These are phyloP conservation scores for Boletus vermiculosoides DNA, from an alignment of 768 basidiomycete genomes.

Conservation along the genomic window DNA sequence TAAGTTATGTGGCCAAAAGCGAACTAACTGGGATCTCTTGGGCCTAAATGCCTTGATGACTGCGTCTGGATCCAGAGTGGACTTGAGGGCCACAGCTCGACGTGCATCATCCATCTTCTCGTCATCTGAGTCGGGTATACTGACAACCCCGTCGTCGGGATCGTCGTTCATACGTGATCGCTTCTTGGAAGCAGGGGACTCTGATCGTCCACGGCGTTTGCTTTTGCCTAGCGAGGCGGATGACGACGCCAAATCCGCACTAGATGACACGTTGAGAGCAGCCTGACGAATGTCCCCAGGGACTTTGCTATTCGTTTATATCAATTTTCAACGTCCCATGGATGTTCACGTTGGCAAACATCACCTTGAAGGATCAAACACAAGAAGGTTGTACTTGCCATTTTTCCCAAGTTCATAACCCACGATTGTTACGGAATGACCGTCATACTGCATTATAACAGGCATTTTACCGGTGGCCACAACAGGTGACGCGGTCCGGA, in stretches of 20 bases:
- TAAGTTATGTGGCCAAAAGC: neutral
- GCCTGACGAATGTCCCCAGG: constrained; percentile 18
- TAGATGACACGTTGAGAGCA: constrained; percentile 14
- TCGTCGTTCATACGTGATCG: constrained; percentile 22
- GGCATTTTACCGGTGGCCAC: constrained; percentile 67
- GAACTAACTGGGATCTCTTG: constrained; percentile 42
- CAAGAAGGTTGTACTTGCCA: constrained; percentile 60
- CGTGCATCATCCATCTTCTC: constrained; percentile 2
- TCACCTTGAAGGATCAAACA: constrained; percentile 77
- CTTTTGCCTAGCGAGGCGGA: constrained; percentile 10
- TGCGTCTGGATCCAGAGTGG: constrained; percentile 29
- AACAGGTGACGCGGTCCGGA: constrained; percentile 53
- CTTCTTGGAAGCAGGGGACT: constrained; percentile 27
- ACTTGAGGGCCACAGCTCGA: neutral
- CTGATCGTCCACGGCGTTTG: constrained; percentile 25
- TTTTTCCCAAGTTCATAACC: constrained; percentile 72
- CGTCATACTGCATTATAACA: constrained; percentile 75
- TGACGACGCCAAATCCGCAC: constrained; percentile 10
- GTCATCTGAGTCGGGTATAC: constrained; percentile 22
- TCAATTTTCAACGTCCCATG: neutral
- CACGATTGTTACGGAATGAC: constrained; percentile 85
- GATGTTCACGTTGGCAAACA: constrained; percentile 16
- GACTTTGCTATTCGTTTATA: constrained; percentile 9
- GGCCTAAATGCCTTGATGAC: constrained; percentile 52
- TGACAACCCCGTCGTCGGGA: constrained; percentile 30